Evolutionary conservation across 768 basidiomycete genomes (phyloP).

Genomic region (Exsudoporus frostii): DNA sequence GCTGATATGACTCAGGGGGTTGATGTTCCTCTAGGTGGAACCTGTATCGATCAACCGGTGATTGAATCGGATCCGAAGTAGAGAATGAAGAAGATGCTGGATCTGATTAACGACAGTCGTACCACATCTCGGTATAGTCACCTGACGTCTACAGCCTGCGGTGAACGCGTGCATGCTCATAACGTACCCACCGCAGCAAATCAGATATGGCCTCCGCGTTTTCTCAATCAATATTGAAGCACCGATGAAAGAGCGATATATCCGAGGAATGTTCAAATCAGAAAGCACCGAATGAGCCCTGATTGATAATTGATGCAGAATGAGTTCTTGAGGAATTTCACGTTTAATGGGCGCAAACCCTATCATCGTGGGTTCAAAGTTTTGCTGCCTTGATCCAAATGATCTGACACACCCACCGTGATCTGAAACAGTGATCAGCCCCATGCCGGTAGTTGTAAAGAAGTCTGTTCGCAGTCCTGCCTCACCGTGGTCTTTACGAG

Average conservation of each 20-base stretch:
- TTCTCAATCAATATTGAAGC: not conserved
- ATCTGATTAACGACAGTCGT: not conserved
- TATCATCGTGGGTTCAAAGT: slow-evolving; percentile 1
- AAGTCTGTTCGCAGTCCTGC: not conserved
- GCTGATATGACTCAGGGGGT: not conserved
- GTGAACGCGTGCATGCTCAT: not conserved
- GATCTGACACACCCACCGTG: slow-evolving; percentile 3
- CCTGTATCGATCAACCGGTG: slow-evolving; percentile 2
- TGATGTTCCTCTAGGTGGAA: not conserved
- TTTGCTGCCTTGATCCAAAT: not conserved
- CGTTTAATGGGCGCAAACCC: slow-evolving; percentile 10
- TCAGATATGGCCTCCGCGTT: not conserved
- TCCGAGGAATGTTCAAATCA: slow-evolving; percentile 7
- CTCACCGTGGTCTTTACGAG: not conserved
- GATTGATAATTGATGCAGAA: not conserved
- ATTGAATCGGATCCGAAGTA: slow-evolving; percentile 4
- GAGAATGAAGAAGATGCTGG: not conserved
- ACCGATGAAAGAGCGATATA: slow-evolving; percentile 1
- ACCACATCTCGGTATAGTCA: not conserved
- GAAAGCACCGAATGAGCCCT: not conserved
- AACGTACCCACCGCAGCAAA: slow-evolving; percentile 1
- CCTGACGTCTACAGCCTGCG: not conserved
- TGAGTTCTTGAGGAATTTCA: not conserved
- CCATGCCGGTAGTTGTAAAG: not conserved
- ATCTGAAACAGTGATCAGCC: not conserved